Evolutionary conservation across 176 grass and related monocot genomes (phyloP), one percentile per base, ranked within the genome.

Genomic region (Oryza punctata): DNA sequence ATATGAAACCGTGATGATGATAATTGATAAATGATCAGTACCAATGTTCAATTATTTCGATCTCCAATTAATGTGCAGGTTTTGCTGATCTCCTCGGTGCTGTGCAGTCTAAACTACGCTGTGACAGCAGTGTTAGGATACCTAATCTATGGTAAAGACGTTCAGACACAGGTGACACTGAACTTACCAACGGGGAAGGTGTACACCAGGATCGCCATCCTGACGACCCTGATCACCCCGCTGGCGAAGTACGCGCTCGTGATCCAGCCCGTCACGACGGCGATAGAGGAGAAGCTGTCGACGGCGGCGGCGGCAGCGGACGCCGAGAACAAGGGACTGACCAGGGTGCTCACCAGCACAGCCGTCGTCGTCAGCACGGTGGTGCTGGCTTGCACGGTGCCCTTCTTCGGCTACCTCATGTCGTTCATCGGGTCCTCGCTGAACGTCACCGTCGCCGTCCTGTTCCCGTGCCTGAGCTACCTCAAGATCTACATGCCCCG

Each of bases 381-480:
- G 75, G n/a, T 86, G 77, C 63, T 73, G 18, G 92, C 90, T 6
- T 90, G 81, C 63, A 35, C 73, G 13, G 10, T 94, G 38, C 92
- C 89, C 0, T 94, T 94, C 67, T 92, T 92, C 21, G 90, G 87
- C 78, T 88, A 87, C 76, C 77, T 94, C 63, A 87, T 92, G 87
- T 87, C 85, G 3, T 82, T 92, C 72, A 92, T 88, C 2, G 87
- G 87, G 7, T 94, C 92, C 3, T 90, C 80, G 25, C 67, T 92
- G n/a, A 90, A 82, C 19, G 77, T 91, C 67, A 90, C 74, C 24
- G 90, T 85, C 4, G 84, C 81, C 14, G 77, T 92, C 38, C 60
- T 91, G 67, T 89, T 94, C 74, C 89, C 87, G 7, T 94, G 92
- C 37, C 7, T 89, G 1, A 77, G 92, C 76, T 94, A 91, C 72